Conservation (phyloP, 176 grass and related monocot genomes). For the Olyra latifolia region DNA sequence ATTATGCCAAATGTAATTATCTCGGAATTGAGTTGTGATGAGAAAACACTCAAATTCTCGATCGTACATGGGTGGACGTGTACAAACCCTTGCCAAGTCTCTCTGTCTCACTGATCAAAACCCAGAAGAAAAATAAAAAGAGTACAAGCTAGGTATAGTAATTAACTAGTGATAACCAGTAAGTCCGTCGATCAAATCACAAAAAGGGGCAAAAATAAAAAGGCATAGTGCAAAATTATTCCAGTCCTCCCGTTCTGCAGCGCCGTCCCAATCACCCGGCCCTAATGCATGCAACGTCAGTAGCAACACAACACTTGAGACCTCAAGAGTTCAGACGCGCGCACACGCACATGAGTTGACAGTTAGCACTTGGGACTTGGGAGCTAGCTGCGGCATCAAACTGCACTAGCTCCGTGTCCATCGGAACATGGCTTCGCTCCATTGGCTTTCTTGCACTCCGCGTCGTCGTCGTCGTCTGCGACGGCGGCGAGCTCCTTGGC, state of each 20-base stretch:
- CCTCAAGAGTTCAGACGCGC: background rate
- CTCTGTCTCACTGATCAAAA: slow-evolving; percentile 15
- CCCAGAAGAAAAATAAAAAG: background rate
- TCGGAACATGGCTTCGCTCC: slow-evolving; percentile 44
- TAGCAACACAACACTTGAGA: slow-evolving; percentile 13
- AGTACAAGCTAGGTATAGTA: slow-evolving; percentile 18
- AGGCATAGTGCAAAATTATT: slow-evolving; percentile 59
- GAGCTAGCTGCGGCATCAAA: slow-evolving; percentile 7
- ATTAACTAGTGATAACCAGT: background rate
- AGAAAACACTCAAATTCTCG: slow-evolving; percentile 25
- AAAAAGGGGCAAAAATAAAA: slow-evolving; percentile 37
- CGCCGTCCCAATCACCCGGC: slow-evolving; percentile 29
- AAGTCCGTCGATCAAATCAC: background rate
- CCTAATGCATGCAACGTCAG: slow-evolving; percentile 44
- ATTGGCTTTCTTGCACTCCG: slow-evolving; percentile 51
- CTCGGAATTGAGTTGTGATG: background rate
- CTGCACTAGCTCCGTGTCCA: slow-evolving; percentile 42
- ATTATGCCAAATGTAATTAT: background rate
- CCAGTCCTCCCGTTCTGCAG: slow-evolving; percentile 33
- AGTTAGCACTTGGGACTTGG: slow-evolving; percentile 37
- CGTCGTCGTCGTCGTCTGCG: slow-evolving; percentile 19
- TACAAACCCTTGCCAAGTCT: background rate
- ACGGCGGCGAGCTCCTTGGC: slow-evolving; percentile 30
- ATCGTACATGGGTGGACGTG: background rate
- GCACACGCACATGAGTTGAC: background rate